A percentile compares a stretch with the other conserved stretches of the same genome.
These are phyloP conservation scores for Colletotrichum endophyticum DNA, from an alignment of 2,329 filamentous ascomycete genomes.

Conservation along the genomic window DNA sequence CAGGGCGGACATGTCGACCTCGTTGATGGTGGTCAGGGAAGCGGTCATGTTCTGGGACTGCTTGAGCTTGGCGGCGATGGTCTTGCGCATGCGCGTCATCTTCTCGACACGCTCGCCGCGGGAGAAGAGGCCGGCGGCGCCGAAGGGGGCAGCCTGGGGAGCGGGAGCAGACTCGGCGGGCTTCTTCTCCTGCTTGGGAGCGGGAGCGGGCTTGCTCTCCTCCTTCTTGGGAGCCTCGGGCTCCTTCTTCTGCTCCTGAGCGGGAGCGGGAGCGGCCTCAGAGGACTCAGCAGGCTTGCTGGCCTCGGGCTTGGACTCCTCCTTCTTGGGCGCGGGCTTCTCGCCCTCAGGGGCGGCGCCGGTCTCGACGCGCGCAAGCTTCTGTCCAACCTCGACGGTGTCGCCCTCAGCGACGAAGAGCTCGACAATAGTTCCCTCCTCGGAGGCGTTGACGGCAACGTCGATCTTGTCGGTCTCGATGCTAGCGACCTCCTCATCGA, in stretches of 20 bases:
- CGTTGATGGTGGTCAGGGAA: constrained; percentile 66
- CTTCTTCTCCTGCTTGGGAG: not conserved
- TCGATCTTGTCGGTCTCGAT: constrained; percentile 40
- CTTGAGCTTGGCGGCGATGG: constrained; percentile 71
- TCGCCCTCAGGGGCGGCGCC: constrained; percentile 19
- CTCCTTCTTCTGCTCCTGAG: constrained; percentile 10
- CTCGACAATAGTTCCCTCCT: constrained; percentile 30
- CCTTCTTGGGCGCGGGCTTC: constrained; percentile 13
- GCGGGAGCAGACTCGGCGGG: not conserved
- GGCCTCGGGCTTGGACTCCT: constrained; percentile 23
- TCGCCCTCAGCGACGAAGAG: constrained; percentile 35
- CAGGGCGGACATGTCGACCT: constrained; percentile 62
- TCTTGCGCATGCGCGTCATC: constrained; percentile 74
- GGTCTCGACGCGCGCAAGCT: constrained; percentile 32
- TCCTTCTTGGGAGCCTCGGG: constrained; percentile 18
- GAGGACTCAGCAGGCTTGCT: constrained; percentile 1
- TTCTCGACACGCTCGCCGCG: constrained; percentile 27
- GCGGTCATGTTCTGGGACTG: constrained; percentile 73
- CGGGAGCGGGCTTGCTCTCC: constrained; percentile 10
- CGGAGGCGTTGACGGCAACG: constrained; percentile 30
- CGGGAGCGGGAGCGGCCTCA: not conserved
- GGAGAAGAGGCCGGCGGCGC: constrained; percentile 6
- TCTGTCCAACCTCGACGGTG: constrained; percentile 34
- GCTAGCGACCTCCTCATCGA: constrained; percentile 35
- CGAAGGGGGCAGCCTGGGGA: not conserved